Conservation (phyloP, 176 grass and related monocot genomes). For the Dactylis glomerata region DNA sequence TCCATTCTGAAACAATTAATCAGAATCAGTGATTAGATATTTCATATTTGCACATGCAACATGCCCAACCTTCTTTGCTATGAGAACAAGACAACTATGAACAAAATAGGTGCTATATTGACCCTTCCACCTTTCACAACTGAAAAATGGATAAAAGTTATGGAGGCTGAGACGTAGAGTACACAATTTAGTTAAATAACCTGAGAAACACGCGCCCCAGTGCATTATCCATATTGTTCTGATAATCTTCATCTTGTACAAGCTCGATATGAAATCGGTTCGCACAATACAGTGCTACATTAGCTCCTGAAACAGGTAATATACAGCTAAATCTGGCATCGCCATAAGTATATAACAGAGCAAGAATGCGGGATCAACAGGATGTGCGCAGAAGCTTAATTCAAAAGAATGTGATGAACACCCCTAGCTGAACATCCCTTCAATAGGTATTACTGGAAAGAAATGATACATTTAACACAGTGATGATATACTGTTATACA, state of each 20-base stretch:
- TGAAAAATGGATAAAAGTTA: not conserved
- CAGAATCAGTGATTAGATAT: not conserved
- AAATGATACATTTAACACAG: not conserved
- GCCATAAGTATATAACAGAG: not conserved
- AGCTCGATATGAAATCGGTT: constrained; percentile 16
- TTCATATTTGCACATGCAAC: not conserved
- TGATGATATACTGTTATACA: not conserved
- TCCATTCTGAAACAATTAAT: constrained; percentile 27
- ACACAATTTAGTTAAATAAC: constrained; percentile 18
- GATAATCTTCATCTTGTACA: not conserved
- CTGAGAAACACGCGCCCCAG: not conserved
- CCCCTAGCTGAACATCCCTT: not conserved
- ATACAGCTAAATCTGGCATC: not conserved
- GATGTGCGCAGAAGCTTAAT: not conserved
- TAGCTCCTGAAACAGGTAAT: constrained; percentile 28
- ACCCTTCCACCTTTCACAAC: not conserved
- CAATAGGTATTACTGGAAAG: not conserved
- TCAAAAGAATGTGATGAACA: not conserved
- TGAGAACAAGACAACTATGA: not conserved
- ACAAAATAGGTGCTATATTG: not conserved
- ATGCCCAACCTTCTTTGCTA: not conserved
- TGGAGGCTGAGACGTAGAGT: not conserved
- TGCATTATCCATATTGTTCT: not conserved
- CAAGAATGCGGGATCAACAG: not conserved
- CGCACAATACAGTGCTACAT: constrained; percentile 18